Evolutionary conservation across 805 yeast genomes (phyloP).

Genomic region (Allodekkera sacchari): DNA sequence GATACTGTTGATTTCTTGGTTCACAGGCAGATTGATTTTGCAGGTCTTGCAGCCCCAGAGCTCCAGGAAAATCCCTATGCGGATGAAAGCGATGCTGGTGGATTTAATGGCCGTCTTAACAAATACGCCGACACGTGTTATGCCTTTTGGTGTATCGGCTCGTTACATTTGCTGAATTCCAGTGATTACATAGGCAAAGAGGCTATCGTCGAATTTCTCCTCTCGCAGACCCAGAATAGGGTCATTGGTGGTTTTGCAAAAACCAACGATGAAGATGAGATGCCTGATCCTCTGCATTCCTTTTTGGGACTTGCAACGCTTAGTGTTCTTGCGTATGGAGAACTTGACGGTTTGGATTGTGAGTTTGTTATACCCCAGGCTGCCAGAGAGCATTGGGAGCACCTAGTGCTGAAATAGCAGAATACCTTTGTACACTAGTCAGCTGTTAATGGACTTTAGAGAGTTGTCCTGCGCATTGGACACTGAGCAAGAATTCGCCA

Average conservation of each 20-base stretch:
- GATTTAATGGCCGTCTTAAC: slow-evolving; percentile 81
- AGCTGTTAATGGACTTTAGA: too few species aligned
- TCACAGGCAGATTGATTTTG: slow-evolving; percentile 50
- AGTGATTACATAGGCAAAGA: slow-evolving; percentile 27
- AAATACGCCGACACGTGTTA: slow-evolving; percentile 84
- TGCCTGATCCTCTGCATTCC: slow-evolving; percentile 65
- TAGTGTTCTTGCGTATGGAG: slow-evolving; percentile 23
- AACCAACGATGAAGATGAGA: slow-evolving; percentile 40
- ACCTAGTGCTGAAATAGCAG: too few species aligned
- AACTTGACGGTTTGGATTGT: slow-evolving; percentile 10
- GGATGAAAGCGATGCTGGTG: slow-evolving; percentile 55
- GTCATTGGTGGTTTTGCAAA: slow-evolving; percentile 75
- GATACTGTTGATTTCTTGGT: slow-evolving; percentile 50
- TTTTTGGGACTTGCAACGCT: slow-evolving; percentile 53
- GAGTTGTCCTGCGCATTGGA: too few species aligned
- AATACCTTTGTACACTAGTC: too few species aligned
- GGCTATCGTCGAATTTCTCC: slow-evolving; percentile 34
- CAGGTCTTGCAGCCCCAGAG: slow-evolving; percentile 22
- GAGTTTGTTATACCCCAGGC: slow-evolving; percentile 17
- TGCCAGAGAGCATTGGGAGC: slow-evolving; percentile 13
- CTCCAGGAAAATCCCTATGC: slow-evolving; percentile 20
- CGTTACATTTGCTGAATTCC: slow-evolving; percentile 36
- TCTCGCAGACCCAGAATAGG: slow-evolving; percentile 48
- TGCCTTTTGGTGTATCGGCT: slow-evolving; percentile 71
- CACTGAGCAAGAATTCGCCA: too few species aligned